These are phyloP conservation scores for Pseudoneurospora amorphoporcata DNA, from an alignment of 495 filamentous ascomycete species.

Conservation along the genomic window DNA sequence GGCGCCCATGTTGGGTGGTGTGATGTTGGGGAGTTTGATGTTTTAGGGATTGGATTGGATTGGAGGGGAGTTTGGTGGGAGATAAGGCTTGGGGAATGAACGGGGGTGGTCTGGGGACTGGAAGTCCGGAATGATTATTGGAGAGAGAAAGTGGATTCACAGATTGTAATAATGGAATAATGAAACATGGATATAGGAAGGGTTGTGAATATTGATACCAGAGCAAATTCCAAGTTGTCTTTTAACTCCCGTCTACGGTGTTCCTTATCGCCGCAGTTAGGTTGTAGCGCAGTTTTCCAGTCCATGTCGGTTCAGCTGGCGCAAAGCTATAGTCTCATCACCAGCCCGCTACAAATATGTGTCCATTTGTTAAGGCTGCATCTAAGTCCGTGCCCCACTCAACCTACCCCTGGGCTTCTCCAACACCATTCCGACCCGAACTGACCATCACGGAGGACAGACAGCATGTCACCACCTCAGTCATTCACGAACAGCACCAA, in stretches of 20 bases:
- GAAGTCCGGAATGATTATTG: not conserved
- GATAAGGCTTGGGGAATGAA: not conserved
- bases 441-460: too few species aligned
- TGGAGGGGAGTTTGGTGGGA: slow-evolving; percentile 9
- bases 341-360: too few species aligned
- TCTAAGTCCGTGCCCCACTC: not conserved
- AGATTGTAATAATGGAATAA: not conserved
- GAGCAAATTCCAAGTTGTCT: not conserved
- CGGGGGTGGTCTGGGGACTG: not conserved
- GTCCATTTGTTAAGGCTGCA: not conserved
- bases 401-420: too few species aligned
- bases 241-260: too few species aligned
- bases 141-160: not conserved
- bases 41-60: slow-evolving; percentile 7
- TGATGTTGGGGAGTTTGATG: slow-evolving; percentile 1
- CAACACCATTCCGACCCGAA: too few species aligned
- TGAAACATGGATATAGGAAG: not conserved
- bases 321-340: too few species aligned
- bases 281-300: too few species aligned
- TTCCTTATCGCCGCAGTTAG: too few species aligned
- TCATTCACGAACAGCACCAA: too few species aligned
- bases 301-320: too few species aligned
- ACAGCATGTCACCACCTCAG: too few species aligned
- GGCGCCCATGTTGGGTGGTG: slow-evolving; percentile 1
- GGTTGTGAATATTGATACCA: not conserved